These are phyloP conservation scores for Boletus rubroflammeus DNA, from an alignment of 768 basidiomycete species.

Conservation along the genomic window DNA sequence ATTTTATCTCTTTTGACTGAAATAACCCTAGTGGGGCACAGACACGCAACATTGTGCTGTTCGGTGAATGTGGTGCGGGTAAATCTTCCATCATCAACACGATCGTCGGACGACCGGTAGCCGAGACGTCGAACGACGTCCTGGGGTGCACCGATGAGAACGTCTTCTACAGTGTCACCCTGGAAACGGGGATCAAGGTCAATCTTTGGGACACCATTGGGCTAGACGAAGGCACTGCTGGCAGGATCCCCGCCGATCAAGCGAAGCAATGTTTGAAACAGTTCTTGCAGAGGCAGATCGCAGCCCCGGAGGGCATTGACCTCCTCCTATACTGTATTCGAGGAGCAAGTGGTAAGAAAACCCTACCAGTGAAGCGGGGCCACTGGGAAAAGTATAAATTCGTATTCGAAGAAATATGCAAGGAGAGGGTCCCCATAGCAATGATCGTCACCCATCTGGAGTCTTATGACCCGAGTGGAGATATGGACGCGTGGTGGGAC, in stretches of 20 bases:
- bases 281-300: slow-evolving; percentile 27
- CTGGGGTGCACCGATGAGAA: slow-evolving; percentile 29
- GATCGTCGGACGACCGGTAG: slow-evolving; percentile 24
- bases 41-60: slow-evolving; percentile 35
- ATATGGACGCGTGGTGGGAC: slow-evolving; percentile 37
- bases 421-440: slow-evolving; percentile 23
- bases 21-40: background rate
- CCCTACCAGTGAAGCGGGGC: slow-evolving; percentile 14
- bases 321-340: slow-evolving; percentile 30
- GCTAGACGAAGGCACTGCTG: slow-evolving; percentile 29
- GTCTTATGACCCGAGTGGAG: slow-evolving; percentile 19
- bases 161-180: slow-evolving; percentile 11
- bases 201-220: slow-evolving; percentile 36
- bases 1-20: background rate
- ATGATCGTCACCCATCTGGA: slow-evolving; percentile 29
- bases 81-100: slow-evolving; percentile 42
- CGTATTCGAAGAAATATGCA: slow-evolving; percentile 26
- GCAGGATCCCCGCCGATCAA: slow-evolving; percentile 12
- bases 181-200: slow-evolving; percentile 15
- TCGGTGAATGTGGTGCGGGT: slow-evolving; percentile 32
- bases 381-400: slow-evolving; percentile 19
- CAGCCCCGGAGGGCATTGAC: slow-evolving; percentile 18
- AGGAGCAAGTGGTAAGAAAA: slow-evolving; percentile 13
- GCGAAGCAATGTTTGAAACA: slow-evolving; percentile 18
- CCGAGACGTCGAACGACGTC: slow-evolving; percentile 27